Evolutionary conservation across 1,139 yeast genomes (phyloP).

Genomic region (Yamadazyma pseudoaaseri): DNA sequence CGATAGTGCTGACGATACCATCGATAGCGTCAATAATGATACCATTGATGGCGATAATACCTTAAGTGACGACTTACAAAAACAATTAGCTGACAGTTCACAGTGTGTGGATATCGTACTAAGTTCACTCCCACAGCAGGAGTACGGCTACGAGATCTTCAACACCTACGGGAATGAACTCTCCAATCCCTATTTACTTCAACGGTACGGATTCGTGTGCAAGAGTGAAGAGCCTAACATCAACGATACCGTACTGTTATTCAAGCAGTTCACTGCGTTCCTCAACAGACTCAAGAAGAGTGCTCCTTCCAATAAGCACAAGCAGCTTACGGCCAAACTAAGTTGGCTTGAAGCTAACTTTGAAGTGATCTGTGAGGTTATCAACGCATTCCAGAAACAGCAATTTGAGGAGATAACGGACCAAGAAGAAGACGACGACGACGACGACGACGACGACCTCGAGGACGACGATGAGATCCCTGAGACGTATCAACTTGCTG

Average conservation of each 20-base stretch:
- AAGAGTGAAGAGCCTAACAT: constrained; percentile 39
- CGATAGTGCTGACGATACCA: constrained; percentile 20
- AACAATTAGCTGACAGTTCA: constrained; percentile 32
- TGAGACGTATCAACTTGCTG: constrained; percentile 30
- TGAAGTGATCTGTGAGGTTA: constrained; percentile 38
- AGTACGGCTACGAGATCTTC: constrained; percentile 56
- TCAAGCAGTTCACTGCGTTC: constrained; percentile 48
- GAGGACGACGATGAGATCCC: constrained; percentile 19
- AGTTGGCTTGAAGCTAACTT: constrained; percentile 65
- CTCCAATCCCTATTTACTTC: constrained; percentile 61
- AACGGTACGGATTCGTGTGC: constrained; percentile 71
- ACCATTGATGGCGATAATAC: constrained; percentile 18
- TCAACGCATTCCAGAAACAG: constrained; percentile 11
- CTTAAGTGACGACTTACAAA: constrained; percentile 6
- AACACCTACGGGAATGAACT: constrained; percentile 74
- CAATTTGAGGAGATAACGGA: constrained; percentile 4
- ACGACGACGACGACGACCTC: constrained; percentile 19
- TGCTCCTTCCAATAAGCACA: constrained; percentile 21
- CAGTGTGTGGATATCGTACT: constrained; percentile 59
- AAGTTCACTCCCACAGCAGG: constrained; percentile 36
- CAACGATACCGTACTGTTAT: constrained; percentile 57
- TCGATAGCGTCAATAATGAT: constrained; percentile 21
- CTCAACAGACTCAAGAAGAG: constrained; percentile 29
- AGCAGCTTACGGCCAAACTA: constrained; percentile 43
- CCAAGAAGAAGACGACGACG: constrained; percentile 17